Percentiles rank a stretch among this genome's conserved stretches.
phyloP scores from a whole-genome alignment of 768 basidiomycete species.

The Vishniacozyma victoriae region DNA sequence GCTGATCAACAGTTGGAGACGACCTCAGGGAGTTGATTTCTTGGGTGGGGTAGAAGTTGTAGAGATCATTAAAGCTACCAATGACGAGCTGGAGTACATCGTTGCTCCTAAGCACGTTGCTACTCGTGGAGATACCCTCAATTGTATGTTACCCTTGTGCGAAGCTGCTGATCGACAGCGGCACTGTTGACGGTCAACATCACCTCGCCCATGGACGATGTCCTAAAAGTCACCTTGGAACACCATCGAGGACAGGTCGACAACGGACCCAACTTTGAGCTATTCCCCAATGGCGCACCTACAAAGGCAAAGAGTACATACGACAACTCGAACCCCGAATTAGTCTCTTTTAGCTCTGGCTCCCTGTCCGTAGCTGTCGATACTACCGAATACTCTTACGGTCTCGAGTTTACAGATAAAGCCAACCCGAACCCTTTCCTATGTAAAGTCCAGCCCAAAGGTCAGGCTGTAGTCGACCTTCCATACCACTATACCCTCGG shows the following conservation, averaged over 20 bases:
- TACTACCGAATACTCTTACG: constrained; percentile 12
- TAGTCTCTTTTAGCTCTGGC: constrained; percentile 33
- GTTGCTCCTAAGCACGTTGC: constrained; percentile 50
- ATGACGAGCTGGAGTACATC: constrained; percentile 55
- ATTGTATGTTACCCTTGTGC: constrained; percentile 38
- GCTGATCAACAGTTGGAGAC: constrained; percentile 18
- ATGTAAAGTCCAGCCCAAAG: constrained; percentile 20
- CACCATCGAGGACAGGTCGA: constrained; percentile 42
- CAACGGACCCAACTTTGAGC: constrained; percentile 53
- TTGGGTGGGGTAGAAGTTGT: constrained; percentile 61
- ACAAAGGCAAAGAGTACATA: constrained; percentile 50
- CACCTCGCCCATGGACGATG: constrained; percentile 38
- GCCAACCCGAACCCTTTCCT: constrained; percentile 10
- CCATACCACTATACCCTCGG: constrained; percentile 40
- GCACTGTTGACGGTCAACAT: constrained; percentile 52
- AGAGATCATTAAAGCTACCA: constrained; percentile 49
- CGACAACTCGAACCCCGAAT: constrained; percentile 13
- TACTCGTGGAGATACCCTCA: constrained; percentile 46
- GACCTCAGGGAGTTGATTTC: constrained; percentile 55
- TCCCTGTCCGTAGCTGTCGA: constrained; percentile 9
- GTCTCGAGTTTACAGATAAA: constrained; percentile 16
- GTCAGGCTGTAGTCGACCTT: constrained; percentile 40
- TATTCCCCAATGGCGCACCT: constrained; percentile 60
- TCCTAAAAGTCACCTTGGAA: constrained; percentile 37
- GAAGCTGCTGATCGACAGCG: constrained; percentile 11